These are phyloP conservation scores for Podospora appendiculata DNA, from an alignment of 495 filamentous ascomycete genomes.

Conservation along the genomic window DNA sequence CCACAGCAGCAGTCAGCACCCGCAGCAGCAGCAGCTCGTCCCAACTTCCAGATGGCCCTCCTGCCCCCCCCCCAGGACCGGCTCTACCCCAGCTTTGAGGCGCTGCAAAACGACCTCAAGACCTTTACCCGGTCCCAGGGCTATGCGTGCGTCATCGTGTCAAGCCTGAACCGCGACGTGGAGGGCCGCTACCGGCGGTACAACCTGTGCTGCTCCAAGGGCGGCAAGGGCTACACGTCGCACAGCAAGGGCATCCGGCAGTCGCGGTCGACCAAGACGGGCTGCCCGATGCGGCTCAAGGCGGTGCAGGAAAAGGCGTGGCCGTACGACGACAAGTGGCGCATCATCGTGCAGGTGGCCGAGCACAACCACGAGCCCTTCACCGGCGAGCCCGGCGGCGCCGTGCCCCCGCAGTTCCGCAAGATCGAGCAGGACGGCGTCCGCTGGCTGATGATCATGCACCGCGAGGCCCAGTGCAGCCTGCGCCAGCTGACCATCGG, in stretches of 20 bases:
- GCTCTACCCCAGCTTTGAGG: constrained; percentile 21
- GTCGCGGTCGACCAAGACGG: constrained; percentile 23
- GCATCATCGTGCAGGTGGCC: constrained; percentile 23
- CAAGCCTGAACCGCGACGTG: constrained; percentile 23
- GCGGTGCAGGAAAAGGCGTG: constrained; percentile 25
- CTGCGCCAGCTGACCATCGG: constrained; percentile 28
- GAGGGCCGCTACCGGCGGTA: constrained; percentile 27
- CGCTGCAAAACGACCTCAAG: constrained; percentile 18
- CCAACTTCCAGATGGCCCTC: constrained; percentile 27
- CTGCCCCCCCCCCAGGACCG: constrained; percentile 26
- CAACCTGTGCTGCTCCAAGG: constrained; percentile 29
- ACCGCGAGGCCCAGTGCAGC: constrained; percentile 24
- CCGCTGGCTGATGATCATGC: constrained; percentile 30
- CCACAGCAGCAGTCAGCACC: constrained; percentile 10
- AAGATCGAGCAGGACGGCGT: constrained; percentile 27
- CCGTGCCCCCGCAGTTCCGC: constrained; percentile 26
- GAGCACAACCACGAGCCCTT: constrained; percentile 31
- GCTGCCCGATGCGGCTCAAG: constrained; percentile 27
- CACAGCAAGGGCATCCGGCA: constrained; percentile 23
- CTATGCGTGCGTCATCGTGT: constrained; percentile 25
- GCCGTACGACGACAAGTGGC: constrained; percentile 31
- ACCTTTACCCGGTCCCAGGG: constrained; percentile 23
- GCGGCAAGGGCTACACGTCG: constrained; percentile 26
- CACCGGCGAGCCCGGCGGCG: constrained; percentile 21
- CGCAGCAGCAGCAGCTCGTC: constrained; percentile 11